phyloP scores from a whole-genome alignment of 1,284 basidiomycete species.

The Coniferiporia sulphurascens region DNA sequence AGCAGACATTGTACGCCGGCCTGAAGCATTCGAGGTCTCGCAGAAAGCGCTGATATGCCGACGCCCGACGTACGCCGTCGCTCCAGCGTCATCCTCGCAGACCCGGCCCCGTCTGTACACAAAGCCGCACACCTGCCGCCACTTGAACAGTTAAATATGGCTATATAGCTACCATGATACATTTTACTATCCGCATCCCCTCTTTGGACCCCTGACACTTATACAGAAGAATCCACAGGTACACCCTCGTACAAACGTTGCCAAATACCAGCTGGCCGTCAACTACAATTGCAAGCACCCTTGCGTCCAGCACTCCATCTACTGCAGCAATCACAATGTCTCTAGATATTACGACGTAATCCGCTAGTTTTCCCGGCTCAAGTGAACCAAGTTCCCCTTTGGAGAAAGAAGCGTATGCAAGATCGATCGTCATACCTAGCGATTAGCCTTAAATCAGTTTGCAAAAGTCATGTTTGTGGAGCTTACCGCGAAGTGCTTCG shows the following conservation, averaged over 20 bases:
- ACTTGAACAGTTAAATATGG: too few relatives aligned
- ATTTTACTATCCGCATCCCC: too few relatives aligned
- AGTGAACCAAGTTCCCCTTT: slow-evolving; percentile 71
- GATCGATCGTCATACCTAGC: slow-evolving; percentile 67
- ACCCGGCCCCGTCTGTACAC: too few relatives aligned
- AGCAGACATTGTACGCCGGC: slow-evolving; percentile 5
- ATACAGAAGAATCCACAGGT: too few relatives aligned
- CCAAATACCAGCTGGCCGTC: slow-evolving; percentile 74
- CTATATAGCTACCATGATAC: too few relatives aligned
- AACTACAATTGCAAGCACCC: slow-evolving; percentile 71
- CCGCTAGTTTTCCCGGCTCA: slow-evolving; percentile 71
- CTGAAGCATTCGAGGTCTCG: not conserved
- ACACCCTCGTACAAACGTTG: slow-evolving; percentile 27
- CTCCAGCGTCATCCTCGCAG: too few relatives aligned
- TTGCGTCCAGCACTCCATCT: slow-evolving; percentile 61
- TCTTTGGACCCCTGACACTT: too few relatives aligned
- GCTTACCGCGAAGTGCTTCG: slow-evolving; percentile 63
- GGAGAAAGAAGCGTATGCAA: slow-evolving; percentile 84
- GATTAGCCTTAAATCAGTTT: not conserved
- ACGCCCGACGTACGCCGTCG: too few relatives aligned
- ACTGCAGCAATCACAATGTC: slow-evolving; percentile 72
- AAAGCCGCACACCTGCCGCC: too few relatives aligned
- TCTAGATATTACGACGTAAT: slow-evolving; percentile 76
- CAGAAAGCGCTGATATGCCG: too few relatives aligned
- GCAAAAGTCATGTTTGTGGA: not conserved